Conservation (phyloP, 2,329 filamentous ascomycete genomes). For the Cercospora berteroae region DNA sequence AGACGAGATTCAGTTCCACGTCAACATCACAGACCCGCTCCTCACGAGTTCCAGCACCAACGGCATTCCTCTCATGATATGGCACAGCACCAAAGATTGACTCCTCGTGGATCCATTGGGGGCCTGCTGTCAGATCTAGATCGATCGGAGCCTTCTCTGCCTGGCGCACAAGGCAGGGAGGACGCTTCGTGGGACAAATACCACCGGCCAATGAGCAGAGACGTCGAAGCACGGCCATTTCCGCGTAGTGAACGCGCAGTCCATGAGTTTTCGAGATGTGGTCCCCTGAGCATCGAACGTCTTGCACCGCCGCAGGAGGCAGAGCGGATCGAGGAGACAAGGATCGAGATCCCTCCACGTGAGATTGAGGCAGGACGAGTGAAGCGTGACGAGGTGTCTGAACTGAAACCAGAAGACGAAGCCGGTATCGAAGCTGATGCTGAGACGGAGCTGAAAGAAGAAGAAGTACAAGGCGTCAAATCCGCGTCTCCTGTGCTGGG, state of each 20-base stretch:
- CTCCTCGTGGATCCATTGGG: not conserved
- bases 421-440: not conserved
- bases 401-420: not conserved
- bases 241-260: constrained; percentile 9
- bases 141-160: constrained; percentile 6
- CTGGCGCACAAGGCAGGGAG: constrained; percentile 11
- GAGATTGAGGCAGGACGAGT: not conserved
- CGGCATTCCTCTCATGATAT: constrained; percentile 2
- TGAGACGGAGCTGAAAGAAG: not conserved
- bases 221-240: constrained; percentile 5
- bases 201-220: constrained; percentile 15
- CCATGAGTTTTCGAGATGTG: constrained; percentile 20
- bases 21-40: constrained; percentile 11
- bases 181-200: constrained; percentile 19
- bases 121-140: constrained; percentile 2
- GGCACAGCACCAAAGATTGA: not conserved
- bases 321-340: not conserved
- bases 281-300: constrained; percentile 23
- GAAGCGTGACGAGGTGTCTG: not conserved
- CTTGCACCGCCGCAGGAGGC: constrained; percentile 12
- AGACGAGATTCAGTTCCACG: not conserved
- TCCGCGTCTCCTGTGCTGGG: not conserved
- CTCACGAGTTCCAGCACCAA: constrained; percentile 8
- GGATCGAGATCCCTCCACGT: not conserved
- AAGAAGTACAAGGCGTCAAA: not conserved